Conservation (phyloP, 2,329 filamentous ascomycete genomes). For the Calonectria pseudoreteaudii region DNA sequence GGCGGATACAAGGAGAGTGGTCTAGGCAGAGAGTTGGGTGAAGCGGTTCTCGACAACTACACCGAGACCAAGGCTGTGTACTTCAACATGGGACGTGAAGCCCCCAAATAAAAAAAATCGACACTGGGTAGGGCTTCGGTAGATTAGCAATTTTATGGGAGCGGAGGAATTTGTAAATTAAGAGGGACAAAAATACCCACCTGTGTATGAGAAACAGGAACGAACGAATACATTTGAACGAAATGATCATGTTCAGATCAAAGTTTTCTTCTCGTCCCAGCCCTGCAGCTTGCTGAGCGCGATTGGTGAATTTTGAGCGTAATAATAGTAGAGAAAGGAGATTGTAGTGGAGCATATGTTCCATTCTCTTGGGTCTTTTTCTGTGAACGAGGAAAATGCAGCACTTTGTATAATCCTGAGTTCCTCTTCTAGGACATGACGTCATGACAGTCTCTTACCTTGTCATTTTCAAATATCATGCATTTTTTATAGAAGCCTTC, state of each 20-base stretch:
- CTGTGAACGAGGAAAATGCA: neutral
- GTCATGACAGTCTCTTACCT: neutral
- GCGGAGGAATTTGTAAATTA: neutral
- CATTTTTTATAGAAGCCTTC: neutral
- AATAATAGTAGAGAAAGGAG: neutral
- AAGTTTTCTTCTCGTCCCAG: neutral
- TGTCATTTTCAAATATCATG: neutral
- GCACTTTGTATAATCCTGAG: neutral
- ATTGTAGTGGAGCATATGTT: neutral
- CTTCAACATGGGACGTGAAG: conserved; percentile 49
- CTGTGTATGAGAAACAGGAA: neutral
- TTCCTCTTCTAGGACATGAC: neutral
- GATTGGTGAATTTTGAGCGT: neutral
- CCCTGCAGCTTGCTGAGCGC: fast-evolving
- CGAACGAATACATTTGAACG: neutral
- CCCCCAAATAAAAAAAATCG: neutral
- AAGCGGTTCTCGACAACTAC: conserved; percentile 58
- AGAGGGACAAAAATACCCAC: neutral
- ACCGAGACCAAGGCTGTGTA: conserved; percentile 58
- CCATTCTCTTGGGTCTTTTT: no score
- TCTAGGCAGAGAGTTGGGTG: conserved; percentile 58
- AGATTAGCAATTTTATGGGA: no score
- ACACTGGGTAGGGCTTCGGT: neutral
- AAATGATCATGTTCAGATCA: neutral
- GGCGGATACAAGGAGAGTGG: conserved; percentile 61